A percentile compares a stretch with the other conserved stretches of the same genome.
Conservation (phyloP, 129 eudicot genomes). For the Artemisia tridentata region DNA sequence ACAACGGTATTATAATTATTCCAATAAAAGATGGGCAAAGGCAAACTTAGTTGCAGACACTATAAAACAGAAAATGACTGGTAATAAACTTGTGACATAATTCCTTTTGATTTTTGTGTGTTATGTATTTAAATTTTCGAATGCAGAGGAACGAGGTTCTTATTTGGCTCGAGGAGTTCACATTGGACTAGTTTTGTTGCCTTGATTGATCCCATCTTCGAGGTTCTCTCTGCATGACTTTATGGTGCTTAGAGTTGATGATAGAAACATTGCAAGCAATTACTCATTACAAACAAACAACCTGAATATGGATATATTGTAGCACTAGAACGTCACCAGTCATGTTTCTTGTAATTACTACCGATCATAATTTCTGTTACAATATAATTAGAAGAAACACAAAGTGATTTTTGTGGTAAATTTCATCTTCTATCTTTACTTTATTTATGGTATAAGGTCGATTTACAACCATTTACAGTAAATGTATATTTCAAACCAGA, state of each 20-base stretch:
- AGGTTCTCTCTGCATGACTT: background rate
- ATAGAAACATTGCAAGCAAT: slow-evolving; percentile 15
- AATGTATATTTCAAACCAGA: background rate
- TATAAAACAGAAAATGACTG: too few species aligned
- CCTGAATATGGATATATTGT: slow-evolving; percentile 9
- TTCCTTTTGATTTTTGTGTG: background rate
- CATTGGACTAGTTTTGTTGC: slow-evolving; percentile 38
- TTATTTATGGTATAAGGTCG: background rate
- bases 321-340: background rate
- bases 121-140: slow-evolving; percentile 12
- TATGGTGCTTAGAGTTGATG: too few species aligned
- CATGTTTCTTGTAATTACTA: background rate
- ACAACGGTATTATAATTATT: too few species aligned
- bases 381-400: slow-evolving; percentile 2
- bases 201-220: background rate
- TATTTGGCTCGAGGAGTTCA: slow-evolving; percentile 85
- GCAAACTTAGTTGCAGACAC: too few species aligned
- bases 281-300: background rate
- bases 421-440: background rate
- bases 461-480: background rate
- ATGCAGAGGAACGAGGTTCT: slow-evolving; percentile 86
- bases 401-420: background rate
- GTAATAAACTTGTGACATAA: too few species aligned
- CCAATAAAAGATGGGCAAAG: too few species aligned
- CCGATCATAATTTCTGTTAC: background rate